A percentile compares a stretch with the other conserved stretches of the same genome.
Evolutionary conservation across 2,329 filamentous ascomycete species (phyloP).

Genomic region (Dactylellina leptospora): DNA sequence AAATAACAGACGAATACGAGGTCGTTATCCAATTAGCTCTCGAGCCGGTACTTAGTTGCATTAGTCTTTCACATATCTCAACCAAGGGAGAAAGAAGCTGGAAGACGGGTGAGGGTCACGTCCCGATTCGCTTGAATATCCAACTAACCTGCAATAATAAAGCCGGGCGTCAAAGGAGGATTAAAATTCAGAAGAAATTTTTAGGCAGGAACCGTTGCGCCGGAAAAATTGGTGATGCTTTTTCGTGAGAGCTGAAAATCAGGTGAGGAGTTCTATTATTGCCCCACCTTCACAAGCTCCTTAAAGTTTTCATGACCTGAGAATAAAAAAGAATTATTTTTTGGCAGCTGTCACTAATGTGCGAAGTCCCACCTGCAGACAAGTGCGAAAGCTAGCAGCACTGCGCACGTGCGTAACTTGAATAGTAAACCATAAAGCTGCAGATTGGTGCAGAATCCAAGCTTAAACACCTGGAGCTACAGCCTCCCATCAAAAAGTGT

Average conservation of each 20-base stretch:
- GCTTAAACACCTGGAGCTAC: slow-evolving; percentile 9
- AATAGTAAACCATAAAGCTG: slow-evolving; percentile 44
- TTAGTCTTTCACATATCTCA: slow-evolving; percentile 40
- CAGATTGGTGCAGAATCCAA: slow-evolving; percentile 28
- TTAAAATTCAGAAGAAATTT: slow-evolving; percentile 26
- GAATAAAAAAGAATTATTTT: slow-evolving; percentile 25
- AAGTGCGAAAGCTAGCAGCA: slow-evolving; percentile 12
- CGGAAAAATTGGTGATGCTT: slow-evolving; percentile 46
- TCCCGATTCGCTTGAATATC: slow-evolving; percentile 52
- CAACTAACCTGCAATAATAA: slow-evolving; percentile 51
- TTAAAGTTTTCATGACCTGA: not conserved
- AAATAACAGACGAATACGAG: slow-evolving; percentile 54
- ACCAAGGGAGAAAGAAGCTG: slow-evolving; percentile 48
- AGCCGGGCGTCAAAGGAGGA: slow-evolving; percentile 51
- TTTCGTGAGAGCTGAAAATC: slow-evolving; percentile 34
- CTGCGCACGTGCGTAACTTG: slow-evolving; percentile 45
- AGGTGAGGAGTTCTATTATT: slow-evolving; percentile 37
- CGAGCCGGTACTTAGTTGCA: slow-evolving; percentile 49
- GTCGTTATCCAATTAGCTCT: slow-evolving; percentile 47
- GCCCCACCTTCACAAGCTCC: slow-evolving; percentile 16
- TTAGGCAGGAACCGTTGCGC: slow-evolving; percentile 42
- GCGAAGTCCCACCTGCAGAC: slow-evolving; percentile 18
- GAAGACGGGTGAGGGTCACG: slow-evolving; percentile 52
- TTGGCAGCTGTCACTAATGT: slow-evolving; percentile 20
- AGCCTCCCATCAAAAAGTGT: not conserved